phyloP scores from a whole-genome alignment of 345 rosid species.

The Citrus trifoliata region DNA sequence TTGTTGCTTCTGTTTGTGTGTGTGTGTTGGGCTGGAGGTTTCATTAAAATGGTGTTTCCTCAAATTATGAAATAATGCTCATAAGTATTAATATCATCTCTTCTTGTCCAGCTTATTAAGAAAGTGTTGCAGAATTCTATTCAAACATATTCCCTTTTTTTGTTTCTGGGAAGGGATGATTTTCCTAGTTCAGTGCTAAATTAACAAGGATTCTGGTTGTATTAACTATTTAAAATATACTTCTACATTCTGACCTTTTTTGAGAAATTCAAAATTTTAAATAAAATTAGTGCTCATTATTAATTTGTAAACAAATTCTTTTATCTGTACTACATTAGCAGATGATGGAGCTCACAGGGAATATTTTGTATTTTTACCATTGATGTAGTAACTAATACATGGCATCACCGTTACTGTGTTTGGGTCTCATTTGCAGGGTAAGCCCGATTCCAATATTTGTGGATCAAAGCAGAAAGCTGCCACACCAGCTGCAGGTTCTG shows the following conservation, averaged over 20 bases:
- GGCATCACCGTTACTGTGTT: constrained; percentile 9
- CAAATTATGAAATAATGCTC: background rate
- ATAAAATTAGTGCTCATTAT: background rate
- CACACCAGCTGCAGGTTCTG: constrained; percentile 16
- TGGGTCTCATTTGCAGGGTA: constrained; percentile 40
- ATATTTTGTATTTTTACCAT: background rate
- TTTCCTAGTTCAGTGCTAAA: background rate
- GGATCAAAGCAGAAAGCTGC: constrained; percentile 43
- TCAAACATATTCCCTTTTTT: no score
- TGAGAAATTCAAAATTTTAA: background rate
- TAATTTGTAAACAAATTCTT: background rate
- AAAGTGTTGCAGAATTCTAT: background rate
- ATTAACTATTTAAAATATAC: background rate
- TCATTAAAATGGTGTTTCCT: background rate
- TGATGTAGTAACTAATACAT: background rate
- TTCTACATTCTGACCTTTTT: background rate
- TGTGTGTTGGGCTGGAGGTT: background rate
- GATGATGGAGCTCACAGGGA: background rate
- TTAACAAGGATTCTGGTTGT: background rate
- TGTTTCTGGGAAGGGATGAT: no score
- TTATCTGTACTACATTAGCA: background rate
- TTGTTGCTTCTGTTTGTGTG: background rate
- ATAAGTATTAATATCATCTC: background rate
- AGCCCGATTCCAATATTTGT: constrained; percentile 34
- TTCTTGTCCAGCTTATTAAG: background rate